A percentile compares a stretch with the other conserved stretches of the same genome.
Evolutionary conservation across 352 stramenopile genomes (phyloP).

Genomic region (Pythium grandisporangium): DNA sequence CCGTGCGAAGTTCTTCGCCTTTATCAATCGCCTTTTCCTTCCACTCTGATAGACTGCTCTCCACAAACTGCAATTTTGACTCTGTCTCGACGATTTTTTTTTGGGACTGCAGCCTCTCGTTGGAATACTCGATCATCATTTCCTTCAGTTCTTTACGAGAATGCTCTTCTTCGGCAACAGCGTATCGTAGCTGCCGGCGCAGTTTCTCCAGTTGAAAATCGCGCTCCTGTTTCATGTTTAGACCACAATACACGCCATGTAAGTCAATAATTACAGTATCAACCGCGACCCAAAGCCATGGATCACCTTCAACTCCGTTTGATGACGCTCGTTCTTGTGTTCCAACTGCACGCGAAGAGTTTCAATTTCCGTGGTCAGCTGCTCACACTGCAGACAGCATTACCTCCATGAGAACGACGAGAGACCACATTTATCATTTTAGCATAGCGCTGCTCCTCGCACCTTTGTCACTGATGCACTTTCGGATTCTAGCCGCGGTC

Average conservation of each 20-base stretch:
- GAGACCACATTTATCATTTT: background rate
- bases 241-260: too few relatives aligned
- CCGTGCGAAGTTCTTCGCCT: conserved; percentile 28
- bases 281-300: background rate
- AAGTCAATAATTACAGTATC: background rate
- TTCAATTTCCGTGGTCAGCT: conserved; percentile 40
- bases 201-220: conserved; percentile 64
- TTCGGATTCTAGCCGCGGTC: conserved; percentile 47
- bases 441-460: background rate
- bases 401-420: background rate
- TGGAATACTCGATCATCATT: conserved; percentile 34
- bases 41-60: conserved; percentile 57
- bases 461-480: conserved; percentile 53
- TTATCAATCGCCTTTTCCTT: conserved; percentile 60
- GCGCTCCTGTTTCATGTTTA: conserved; percentile 16
- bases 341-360: conserved; percentile 43
- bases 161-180: conserved; percentile 50
- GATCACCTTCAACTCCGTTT: conserved; percentile 49
- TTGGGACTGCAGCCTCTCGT: conserved; percentile 46
- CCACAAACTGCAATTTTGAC: conserved; percentile 53
- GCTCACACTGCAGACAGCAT: conserved; percentile 22
- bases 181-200: conserved; percentile 51
- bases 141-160: conserved; percentile 50
- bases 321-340: conserved; percentile 38
- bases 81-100: conserved; percentile 70